Conservation (phyloP, 2,329 filamentous ascomycete genomes). For the Rutstroemia sp. region DNA sequence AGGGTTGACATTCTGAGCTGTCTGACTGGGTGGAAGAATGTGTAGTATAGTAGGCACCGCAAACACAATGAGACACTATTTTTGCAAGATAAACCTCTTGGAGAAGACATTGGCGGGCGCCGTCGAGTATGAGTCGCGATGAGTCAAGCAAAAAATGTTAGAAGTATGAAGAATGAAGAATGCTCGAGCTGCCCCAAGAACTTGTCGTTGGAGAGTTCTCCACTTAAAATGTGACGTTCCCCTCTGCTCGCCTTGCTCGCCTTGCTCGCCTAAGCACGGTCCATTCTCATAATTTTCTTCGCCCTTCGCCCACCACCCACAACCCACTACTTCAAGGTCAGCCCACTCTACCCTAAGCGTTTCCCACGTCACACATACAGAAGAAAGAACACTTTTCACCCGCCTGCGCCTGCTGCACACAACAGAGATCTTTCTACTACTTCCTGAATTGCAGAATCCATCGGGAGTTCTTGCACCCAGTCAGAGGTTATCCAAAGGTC, state of each 20-base stretch:
- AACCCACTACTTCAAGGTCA: not conserved
- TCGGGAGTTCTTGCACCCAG: not conserved
- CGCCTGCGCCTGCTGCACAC: not conserved
- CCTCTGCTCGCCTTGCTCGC: not conserved
- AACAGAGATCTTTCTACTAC: slow-evolving; percentile 2
- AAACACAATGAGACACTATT: too few relatives aligned
- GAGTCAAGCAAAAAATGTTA: not conserved
- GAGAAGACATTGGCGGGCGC: too few relatives aligned
- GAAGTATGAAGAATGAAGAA: too few relatives aligned
- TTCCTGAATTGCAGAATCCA: slow-evolving; percentile 8
- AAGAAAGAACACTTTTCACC: not conserved
- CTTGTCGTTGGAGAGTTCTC: not conserved
- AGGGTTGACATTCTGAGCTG: too few relatives aligned
- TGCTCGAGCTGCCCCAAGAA: not conserved
- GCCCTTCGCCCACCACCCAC: not conserved
- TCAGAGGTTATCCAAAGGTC: not conserved
- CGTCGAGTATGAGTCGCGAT: not conserved
- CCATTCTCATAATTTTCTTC: not conserved
- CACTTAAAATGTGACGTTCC: not conserved
- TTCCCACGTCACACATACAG: slow-evolving; percentile 2
- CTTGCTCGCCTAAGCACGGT: not conserved
- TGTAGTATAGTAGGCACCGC: too few relatives aligned
- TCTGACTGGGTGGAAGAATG: too few relatives aligned
- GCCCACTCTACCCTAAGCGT: not conserved
- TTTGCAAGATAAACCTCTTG: too few relatives aligned